Percentiles rank a stretch among this genome's conserved stretches.
These are phyloP conservation scores for Colletotrichum lini DNA, from an alignment of 2,329 filamentous ascomycete genomes.

Conservation along the genomic window DNA sequence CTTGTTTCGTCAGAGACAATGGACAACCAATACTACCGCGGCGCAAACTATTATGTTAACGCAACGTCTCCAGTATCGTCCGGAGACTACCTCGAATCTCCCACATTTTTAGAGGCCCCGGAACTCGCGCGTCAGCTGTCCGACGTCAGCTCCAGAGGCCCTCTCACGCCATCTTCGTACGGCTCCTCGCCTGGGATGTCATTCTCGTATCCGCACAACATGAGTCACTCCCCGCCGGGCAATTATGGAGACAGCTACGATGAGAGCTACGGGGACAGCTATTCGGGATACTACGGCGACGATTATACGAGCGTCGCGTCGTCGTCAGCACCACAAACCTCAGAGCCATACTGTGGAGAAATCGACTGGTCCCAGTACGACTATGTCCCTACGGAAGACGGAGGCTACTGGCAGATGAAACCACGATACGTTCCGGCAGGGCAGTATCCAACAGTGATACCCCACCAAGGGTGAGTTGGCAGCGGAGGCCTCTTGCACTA, in stretches of 20 bases:
- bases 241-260: constrained; percentile 23
- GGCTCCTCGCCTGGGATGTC: constrained; percentile 40
- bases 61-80: constrained; percentile 38
- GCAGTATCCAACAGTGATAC: constrained; percentile 38
- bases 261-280: constrained; percentile 20
- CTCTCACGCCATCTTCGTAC: constrained; percentile 40
- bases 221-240: constrained; percentile 35
- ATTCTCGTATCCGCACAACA: constrained; percentile 34
- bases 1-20: constrained; percentile 20
- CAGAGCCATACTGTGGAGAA: constrained; percentile 29
- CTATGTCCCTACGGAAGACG: constrained; percentile 41
- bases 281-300: constrained; percentile 29
- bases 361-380: constrained; percentile 41
- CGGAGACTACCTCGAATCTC: constrained; percentile 36
- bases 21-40: constrained; percentile 35
- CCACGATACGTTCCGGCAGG: constrained; percentile 39
- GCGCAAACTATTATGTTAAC: constrained; percentile 39
- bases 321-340: constrained; percentile 34
- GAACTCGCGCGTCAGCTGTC: constrained; percentile 36
- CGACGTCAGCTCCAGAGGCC: constrained; percentile 39
- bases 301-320: constrained; percentile 31
- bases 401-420: constrained; percentile 42
- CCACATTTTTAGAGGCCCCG: constrained; percentile 36
- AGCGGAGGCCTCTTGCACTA: constrained; percentile 23
- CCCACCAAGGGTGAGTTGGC: constrained; percentile 38